Evolutionary conservation across 1,284 basidiomycete species (phyloP), one percentile per base, ranked within the genome.

Genomic region (Irpex sp.): DNA sequence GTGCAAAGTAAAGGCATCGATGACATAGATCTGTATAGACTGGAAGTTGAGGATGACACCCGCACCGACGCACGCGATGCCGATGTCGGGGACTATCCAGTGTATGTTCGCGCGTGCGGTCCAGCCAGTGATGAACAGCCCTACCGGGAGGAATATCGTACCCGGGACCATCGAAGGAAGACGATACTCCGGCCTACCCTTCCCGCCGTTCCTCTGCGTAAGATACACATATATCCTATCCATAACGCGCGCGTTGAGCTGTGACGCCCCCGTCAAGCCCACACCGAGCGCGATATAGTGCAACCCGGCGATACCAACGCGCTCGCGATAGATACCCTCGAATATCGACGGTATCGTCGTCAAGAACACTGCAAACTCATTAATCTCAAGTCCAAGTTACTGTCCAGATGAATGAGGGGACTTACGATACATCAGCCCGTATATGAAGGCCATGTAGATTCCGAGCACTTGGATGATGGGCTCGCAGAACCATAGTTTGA

Each of bases 21-120:
- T 87, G 70, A 93, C 83, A 73, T 94, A 92, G 0, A 87, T 88
- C 76, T 90, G 89, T 20, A 90, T 89, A 4, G 83, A 77, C 79
- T 91, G 90, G 80, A 90, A 91, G 65, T 83, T 84, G 24, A 91
- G 80, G 65, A 91, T 88, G 58, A 86, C 81, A 0, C 89, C 90
- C 0, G 81, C 87, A 18, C 89, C 89, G 18, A 91, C 82, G 56
- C 86, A 78, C 0, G 83, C 86, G 66, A 92, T 90, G 6, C 90
- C 91, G 59, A 93, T 85, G 74, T 94, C 91, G 0, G 90, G 87
- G 0, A 81, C 89, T 70, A 94, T 90, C 93, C 93, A 95, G 72
- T 89, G 89, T 0, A 88, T 76, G 27, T 81, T 78, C 1, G 84
- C 79, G 67, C 92, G 76, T 4, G 89, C 89, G 0, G 88, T 84